phyloP scores from a whole-genome alignment of 495 filamentous ascomycete species.

The Paragyromitra xinjiangensis region DNA sequence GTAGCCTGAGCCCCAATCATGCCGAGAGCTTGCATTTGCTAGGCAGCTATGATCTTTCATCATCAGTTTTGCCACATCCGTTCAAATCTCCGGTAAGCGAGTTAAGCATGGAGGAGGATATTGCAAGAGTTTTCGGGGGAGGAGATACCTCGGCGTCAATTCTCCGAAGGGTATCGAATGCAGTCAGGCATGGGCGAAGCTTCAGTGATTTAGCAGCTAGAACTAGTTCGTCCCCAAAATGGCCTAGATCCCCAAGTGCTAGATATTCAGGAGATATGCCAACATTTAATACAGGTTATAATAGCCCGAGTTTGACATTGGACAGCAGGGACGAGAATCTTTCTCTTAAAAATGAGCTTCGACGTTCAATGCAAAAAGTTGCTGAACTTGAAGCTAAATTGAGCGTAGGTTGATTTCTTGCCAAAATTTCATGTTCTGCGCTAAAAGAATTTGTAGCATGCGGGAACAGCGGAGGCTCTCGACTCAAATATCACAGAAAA shows the following conservation, averaged over 20 bases:
- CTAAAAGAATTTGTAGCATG: constrained; percentile 62
- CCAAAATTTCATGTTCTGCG: background rate
- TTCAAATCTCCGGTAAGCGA: constrained; percentile 67
- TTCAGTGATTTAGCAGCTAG: constrained; percentile 69
- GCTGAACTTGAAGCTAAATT: constrained; percentile 80
- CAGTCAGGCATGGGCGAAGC: constrained; percentile 90
- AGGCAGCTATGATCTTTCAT: constrained; percentile 44
- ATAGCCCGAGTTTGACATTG: constrained; percentile 74
- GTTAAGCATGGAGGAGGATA: constrained; percentile 90
- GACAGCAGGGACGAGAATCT: constrained; percentile 75
- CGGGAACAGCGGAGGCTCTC: constrained; percentile 79
- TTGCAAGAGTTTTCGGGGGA: constrained; percentile 77
- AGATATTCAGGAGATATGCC: constrained; percentile 64
- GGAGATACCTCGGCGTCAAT: constrained; percentile 77
- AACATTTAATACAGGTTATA: constrained; percentile 69
- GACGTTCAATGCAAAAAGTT: constrained; percentile 79
- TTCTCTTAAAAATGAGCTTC: constrained; percentile 78
- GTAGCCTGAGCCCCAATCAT: constrained; percentile 34
- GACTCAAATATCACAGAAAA: constrained; percentile 91
- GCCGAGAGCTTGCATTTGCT: constrained; percentile 34
- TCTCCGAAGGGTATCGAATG: constrained; percentile 86
- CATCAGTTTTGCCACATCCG: constrained; percentile 50
- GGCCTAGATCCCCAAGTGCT: constrained; percentile 76
- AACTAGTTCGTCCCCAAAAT: constrained; percentile 61
- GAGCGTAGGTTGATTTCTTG: constrained; percentile 59